A percentile compares a stretch with the other conserved stretches of the same genome.
Conservation (phyloP, 2,329 filamentous ascomycete genomes). For the Calonectria honghensis region DNA sequence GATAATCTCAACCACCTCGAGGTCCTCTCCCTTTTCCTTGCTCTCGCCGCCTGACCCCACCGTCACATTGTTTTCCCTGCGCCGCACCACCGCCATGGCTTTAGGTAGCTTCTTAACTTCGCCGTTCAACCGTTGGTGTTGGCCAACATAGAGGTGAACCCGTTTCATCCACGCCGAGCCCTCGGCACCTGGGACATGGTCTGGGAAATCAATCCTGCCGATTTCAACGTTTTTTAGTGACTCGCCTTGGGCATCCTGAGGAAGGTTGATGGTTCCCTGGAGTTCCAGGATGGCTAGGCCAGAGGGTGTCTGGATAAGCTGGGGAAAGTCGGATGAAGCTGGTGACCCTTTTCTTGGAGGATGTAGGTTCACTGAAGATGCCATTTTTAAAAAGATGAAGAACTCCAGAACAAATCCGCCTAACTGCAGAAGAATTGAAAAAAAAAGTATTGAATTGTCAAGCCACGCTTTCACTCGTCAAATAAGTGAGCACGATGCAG, state of each 20-base stretch:
- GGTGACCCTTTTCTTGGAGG: constrained; percentile 58
- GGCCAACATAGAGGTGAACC: constrained; percentile 90
- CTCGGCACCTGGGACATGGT: constrained; percentile 72
- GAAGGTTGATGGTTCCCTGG: constrained; percentile 91
- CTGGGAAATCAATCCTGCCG: constrained; percentile 86
- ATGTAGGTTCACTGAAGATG: constrained; percentile 63
- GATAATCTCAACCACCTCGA: constrained; percentile 92
- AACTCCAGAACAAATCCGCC: background rate
- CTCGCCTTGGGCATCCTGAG: constrained; percentile 63
- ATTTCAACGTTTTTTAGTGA: constrained; percentile 65
- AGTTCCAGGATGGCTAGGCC: constrained; percentile 94
- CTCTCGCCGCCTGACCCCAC: constrained; percentile 64
- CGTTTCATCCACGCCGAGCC: constrained; percentile 90
- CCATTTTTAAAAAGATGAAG: background rate
- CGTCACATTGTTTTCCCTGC: constrained; percentile 67
- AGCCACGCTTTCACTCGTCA: background rate
- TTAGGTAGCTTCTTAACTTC: constrained; percentile 91
- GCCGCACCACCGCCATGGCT: constrained; percentile 86
- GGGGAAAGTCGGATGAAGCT: constrained; percentile 73
- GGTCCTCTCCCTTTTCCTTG: constrained; percentile 65
- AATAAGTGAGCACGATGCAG: background rate
- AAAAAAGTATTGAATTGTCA: too few species aligned
- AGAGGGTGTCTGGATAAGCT: constrained; percentile 90
- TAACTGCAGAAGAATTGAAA: background rate
- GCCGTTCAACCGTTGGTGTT: constrained; percentile 90